Evolutionary conservation across 352 stramenopile genomes (phyloP), one percentile per base, ranked within the genome.

Genomic region (Globisporangium nagaii): DNA sequence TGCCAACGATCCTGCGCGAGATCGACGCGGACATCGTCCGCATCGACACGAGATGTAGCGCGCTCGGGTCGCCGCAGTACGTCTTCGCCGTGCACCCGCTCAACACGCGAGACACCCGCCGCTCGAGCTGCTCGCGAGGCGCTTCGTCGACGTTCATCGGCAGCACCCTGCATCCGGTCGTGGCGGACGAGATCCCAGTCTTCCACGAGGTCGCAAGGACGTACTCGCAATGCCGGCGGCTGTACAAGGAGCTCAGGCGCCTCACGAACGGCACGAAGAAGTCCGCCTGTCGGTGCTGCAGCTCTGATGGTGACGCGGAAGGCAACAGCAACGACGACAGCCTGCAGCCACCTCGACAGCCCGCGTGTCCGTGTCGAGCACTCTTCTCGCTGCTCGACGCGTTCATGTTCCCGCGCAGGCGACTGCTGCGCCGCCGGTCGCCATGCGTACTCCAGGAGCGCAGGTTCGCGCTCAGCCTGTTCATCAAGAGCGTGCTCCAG

Each of bases 281-380:
- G 7, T 58, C 52, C 1, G 69, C 71, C 12, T 50, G 43, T 22
- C 43, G 15, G 31, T 88, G 78, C 49, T 70, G 58, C n/a, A n/a
- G n/a, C 48, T 86, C 17, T 24, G 36, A 41, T 9, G 2, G 4
- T 9, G 12, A 41, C 1, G 36, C 11, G 7, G 36, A 22, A 22
- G 12, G 7, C 17, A 6, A 22, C 10, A 8, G 36, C 36, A 41
- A n/a, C n/a, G 36, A 24, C 7, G 36, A 41, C 4, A 13, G 7
- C 7, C 11, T 3, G 7, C 36, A 41, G 78, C 40, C 63, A 72
- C 5, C 46, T 83, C 25, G 68, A 70, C 6, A 70, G 36, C 28
- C 15, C 12, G n/a, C 73, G 54, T 88, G 78, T 45, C 75, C 75
- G 9, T 86, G 86, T 60, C 80, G 74, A 71, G 81, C 73, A 22